A percentile compares a stretch with the other conserved stretches of the same genome.
These are phyloP conservation scores for Apiotrichum brassicae DNA, from an alignment of 1,284 basidiomycete genomes.

Conservation along the genomic window DNA sequence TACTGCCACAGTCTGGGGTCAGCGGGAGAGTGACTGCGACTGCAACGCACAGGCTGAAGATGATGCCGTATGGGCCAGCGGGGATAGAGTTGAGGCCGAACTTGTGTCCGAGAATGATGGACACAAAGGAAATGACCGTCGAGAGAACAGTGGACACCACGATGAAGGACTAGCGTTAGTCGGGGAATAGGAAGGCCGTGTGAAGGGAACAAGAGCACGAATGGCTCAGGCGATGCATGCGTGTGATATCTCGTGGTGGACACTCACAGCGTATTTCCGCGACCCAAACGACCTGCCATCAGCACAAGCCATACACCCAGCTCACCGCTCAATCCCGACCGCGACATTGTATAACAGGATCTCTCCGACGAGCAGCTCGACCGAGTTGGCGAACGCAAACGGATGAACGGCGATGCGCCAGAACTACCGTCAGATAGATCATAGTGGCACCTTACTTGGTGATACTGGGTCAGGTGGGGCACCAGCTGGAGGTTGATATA, in stretches of 20 bases:
- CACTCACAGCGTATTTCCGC: conserved; percentile 76
- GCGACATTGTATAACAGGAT: conserved; percentile 68
- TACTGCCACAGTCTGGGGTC: conserved; percentile 65
- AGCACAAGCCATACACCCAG: not conserved
- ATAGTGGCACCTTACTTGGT: conserved; percentile 39
- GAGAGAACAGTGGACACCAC: conserved; percentile 60
- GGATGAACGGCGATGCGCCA: conserved; percentile 75
- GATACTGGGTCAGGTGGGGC: conserved; percentile 46
- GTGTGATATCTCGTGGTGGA: too few species aligned
- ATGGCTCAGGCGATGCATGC: not conserved
- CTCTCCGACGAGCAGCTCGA: conserved; percentile 72
- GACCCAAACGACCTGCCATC: conserved; percentile 62
- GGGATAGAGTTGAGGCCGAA: conserved; percentile 66
- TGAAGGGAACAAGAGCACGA: not conserved
- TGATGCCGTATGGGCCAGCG: conserved; percentile 63
- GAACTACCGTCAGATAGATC: conserved; percentile 54
- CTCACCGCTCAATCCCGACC: conserved; percentile 63
- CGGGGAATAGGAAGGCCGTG: not conserved
- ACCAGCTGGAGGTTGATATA: conserved; percentile 68
- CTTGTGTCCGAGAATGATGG: conserved; percentile 58
- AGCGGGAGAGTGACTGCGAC: not conserved
- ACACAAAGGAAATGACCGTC: conserved; percentile 60
- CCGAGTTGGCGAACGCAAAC: conserved; percentile 72
- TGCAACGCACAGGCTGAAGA: conserved; percentile 45
- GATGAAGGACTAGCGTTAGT: conserved; percentile 61